Conservation (phyloP, 2,329 filamentous ascomycete genomes). For the Byssoonygena ceratinophila region DNA sequence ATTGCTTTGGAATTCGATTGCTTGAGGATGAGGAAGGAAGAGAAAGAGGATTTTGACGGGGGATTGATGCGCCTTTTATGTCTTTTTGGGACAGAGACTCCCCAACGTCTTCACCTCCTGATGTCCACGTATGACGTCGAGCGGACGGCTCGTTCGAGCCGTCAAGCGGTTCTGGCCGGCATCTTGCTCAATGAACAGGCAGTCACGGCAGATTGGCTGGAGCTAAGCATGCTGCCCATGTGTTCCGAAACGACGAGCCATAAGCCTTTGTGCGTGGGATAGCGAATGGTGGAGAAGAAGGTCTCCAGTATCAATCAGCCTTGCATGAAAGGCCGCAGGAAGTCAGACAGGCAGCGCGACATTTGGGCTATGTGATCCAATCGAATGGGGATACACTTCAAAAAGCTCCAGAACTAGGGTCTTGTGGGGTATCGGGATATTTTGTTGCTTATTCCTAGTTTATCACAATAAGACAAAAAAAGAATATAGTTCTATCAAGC, state of each 20-base stretch:
- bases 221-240: slow-evolving; percentile 8
- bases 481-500: not conserved
- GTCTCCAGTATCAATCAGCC: slow-evolving; percentile 8
- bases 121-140: slow-evolving; percentile 1
- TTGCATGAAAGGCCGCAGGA: slow-evolving; percentile 5
- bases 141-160: not conserved
- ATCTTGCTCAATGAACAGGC: not conserved
- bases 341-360: not conserved
- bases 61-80: slow-evolving; percentile 9
- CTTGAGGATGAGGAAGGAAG: slow-evolving; percentile 11
- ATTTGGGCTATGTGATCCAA: not conserved
- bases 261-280: slow-evolving; percentile 3
- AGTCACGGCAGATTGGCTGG: not conserved
- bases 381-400: not conserved
- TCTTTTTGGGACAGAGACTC: slow-evolving; percentile 5
- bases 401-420: not conserved
- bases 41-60: slow-evolving; percentile 1
- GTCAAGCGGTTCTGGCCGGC: not conserved
- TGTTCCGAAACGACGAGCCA: slow-evolving; percentile 3
- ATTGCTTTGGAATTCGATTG: slow-evolving; percentile 8
- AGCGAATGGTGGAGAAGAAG: slow-evolving; percentile 9
- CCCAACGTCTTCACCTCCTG: not conserved
- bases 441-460: not conserved
- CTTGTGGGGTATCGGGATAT: slow-evolving; percentile 2
- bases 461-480: not conserved